Percentiles rank a stretch among this genome's conserved stretches.
These are phyloP conservation scores for Peniophora sp. DNA, from an alignment of 1,284 basidiomycete species.

Conservation along the genomic window DNA sequence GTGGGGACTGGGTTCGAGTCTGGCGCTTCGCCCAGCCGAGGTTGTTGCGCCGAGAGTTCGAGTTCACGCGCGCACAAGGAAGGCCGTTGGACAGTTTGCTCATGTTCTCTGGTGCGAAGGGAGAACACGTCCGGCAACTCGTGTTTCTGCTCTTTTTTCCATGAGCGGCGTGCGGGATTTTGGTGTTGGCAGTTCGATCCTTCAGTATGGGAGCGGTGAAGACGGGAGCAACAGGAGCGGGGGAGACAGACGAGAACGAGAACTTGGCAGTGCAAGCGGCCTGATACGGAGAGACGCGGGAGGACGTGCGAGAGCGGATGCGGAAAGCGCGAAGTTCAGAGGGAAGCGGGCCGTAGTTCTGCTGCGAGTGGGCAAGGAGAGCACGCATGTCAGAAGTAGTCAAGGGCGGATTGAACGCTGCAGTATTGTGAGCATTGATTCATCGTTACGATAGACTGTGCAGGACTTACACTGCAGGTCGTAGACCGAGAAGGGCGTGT, in stretches of 20 bases:
- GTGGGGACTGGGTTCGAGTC: too few relatives aligned
- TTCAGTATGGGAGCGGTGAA: slow-evolving; percentile 14
- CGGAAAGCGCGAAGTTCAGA: slow-evolving; percentile 56
- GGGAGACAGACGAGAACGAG: slow-evolving; percentile 19
- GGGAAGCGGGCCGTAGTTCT: slow-evolving; percentile 61
- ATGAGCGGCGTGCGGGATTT: slow-evolving; percentile 15
- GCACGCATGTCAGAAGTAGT: slow-evolving; percentile 62
- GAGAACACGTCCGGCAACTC: slow-evolving; percentile 26
- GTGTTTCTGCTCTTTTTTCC: not conserved
- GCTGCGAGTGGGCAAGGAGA: slow-evolving; percentile 62
- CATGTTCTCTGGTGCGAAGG: slow-evolving; percentile 18
- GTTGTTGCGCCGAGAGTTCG: slow-evolving; percentile 44
- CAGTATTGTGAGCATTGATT: not conserved
- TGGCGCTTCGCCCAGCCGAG: slow-evolving; percentile 50
- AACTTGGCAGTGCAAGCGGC: slow-evolving; percentile 31
- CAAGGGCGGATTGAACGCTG: slow-evolving; percentile 65
- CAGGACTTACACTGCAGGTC: slow-evolving; percentile 55
- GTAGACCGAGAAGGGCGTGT: slow-evolving; percentile 66
- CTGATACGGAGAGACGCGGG: slow-evolving; percentile 68
- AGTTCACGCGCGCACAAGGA: slow-evolving; percentile 44
- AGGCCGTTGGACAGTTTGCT: slow-evolving; percentile 22
- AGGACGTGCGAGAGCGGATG: slow-evolving; percentile 56
- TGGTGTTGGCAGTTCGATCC: slow-evolving; percentile 30
- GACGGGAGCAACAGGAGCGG: slow-evolving; percentile 9
- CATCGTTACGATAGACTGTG: slow-evolving; percentile 17